Evolutionary conservation across 257 asterid genomes (phyloP).

Genomic region (Plectranthus barbatus): DNA sequence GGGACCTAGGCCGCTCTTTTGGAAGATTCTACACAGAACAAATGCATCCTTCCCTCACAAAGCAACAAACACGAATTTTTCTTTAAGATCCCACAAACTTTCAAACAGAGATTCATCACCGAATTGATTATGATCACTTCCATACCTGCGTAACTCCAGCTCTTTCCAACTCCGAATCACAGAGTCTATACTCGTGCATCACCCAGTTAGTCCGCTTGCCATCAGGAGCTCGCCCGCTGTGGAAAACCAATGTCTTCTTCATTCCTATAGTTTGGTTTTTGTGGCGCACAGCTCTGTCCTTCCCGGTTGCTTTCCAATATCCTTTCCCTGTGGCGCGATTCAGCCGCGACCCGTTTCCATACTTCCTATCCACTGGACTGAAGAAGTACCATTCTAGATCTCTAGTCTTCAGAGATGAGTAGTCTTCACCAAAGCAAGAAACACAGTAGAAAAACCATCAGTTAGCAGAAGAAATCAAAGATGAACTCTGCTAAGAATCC

Average conservation of each 20-base stretch:
- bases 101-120: neutral
- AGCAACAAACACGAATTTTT: slow-evolving; percentile 22
- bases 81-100: slow-evolving; percentile 23
- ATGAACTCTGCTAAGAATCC: neutral
- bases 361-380: slow-evolving; percentile 86
- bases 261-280: slow-evolving; percentile 60
- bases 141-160: slow-evolving; percentile 83
- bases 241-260: slow-evolving; percentile 91
- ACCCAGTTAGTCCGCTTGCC: slow-evolving; percentile 97
- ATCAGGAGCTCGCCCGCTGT: slow-evolving; percentile 91
- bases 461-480: neutral
- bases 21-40: slow-evolving; percentile 94
- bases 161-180: slow-evolving; percentile 55
- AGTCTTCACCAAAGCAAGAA: slow-evolving; percentile 24
- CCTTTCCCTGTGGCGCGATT: slow-evolving; percentile 93
- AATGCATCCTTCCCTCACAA: slow-evolving; percentile 72
- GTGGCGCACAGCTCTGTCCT: slow-evolving; percentile 73
- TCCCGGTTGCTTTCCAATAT: slow-evolving; percentile 96
- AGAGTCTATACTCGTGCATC: slow-evolving; percentile 92
- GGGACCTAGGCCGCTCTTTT: slow-evolving; percentile 95
- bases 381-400: slow-evolving; percentile 94
- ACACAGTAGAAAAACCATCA: neutral
- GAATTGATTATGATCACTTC: neutral
- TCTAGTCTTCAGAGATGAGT: slow-evolving; percentile 65
- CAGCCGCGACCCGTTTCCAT: slow-evolving; percentile 86